These are phyloP conservation scores for Podila minutissima DNA, from an alignment of 192 early-diverging fungal genomes.

Conservation along the genomic window DNA sequence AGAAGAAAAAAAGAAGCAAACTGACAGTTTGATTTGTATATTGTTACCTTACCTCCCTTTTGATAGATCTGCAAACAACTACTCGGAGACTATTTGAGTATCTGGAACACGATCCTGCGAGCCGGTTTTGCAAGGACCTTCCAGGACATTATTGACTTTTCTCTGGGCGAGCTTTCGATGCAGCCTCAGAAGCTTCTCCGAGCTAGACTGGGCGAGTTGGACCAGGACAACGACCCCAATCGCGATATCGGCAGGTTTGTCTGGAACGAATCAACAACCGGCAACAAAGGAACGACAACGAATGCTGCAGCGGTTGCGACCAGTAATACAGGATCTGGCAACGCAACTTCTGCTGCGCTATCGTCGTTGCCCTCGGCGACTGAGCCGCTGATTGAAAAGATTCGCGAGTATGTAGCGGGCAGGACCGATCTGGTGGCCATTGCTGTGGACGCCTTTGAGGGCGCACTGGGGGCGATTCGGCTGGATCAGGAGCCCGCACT, in stretches of 20 bases:
- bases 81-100: slow-evolving; percentile 47
- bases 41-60: slow-evolving; percentile 3
- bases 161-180: slow-evolving; percentile 40
- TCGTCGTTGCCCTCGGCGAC: slow-evolving; percentile 19
- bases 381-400: slow-evolving; percentile 30
- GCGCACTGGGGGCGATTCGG: slow-evolving; percentile 13
- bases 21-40: neutral
- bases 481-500: slow-evolving; percentile 29
- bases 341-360: too few species aligned
- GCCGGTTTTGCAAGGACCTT: slow-evolving; percentile 48
- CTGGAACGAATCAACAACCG: slow-evolving; percentile 9
- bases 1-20: too few species aligned
- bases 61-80: slow-evolving; percentile 40
- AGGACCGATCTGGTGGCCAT: slow-evolving; percentile 39
- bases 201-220: slow-evolving; percentile 41
- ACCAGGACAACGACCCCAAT: slow-evolving; percentile 28
- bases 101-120: slow-evolving; percentile 58
- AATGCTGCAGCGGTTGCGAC: neutral
- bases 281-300: too few species aligned
- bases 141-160: slow-evolving; percentile 47
- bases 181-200: slow-evolving; percentile 54
- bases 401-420: slow-evolving; percentile 31
- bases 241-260: slow-evolving; percentile 47
- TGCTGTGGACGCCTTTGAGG: slow-evolving; percentile 20
- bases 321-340: neutral